phyloP scores from a whole-genome alignment of 345 rosid genomes.

The Melaleuca alternifolia region DNA sequence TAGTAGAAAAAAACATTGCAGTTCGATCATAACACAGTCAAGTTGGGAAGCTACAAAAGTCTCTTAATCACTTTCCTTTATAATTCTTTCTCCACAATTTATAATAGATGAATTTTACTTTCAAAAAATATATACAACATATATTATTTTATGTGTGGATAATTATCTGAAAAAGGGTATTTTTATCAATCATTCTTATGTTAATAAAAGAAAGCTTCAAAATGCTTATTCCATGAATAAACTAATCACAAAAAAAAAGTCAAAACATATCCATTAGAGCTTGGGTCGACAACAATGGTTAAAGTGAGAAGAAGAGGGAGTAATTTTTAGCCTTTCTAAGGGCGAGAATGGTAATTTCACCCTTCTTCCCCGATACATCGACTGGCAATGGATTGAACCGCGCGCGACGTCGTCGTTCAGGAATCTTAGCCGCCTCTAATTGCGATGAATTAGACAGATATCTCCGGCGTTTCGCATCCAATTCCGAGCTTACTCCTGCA shows the following conservation, averaged over 20 bases:
- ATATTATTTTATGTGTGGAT: fast-evolving
- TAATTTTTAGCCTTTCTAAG: background rate
- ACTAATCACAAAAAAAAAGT: background rate
- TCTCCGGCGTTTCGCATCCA: background rate
- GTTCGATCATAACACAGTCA: background rate
- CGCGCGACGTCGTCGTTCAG: background rate
- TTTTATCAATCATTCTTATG: background rate
- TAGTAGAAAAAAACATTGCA: background rate
- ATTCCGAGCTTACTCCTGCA: background rate
- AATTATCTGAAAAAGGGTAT: background rate
- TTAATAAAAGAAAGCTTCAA: background rate
- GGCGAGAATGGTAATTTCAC: background rate
- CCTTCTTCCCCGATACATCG: background rate
- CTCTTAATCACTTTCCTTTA: background rate
- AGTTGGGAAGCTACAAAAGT: background rate
- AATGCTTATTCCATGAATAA: background rate
- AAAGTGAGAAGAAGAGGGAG: background rate
- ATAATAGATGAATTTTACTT: background rate
- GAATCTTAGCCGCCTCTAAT: background rate
- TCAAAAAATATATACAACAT: fast-evolving
- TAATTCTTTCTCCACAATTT: background rate
- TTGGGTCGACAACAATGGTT: background rate
- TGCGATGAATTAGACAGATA: background rate
- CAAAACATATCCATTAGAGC: background rate
- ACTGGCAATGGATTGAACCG: background rate